Evolutionary conservation across 257 asterid species (phyloP).

Genomic region (Ballota nigra): DNA sequence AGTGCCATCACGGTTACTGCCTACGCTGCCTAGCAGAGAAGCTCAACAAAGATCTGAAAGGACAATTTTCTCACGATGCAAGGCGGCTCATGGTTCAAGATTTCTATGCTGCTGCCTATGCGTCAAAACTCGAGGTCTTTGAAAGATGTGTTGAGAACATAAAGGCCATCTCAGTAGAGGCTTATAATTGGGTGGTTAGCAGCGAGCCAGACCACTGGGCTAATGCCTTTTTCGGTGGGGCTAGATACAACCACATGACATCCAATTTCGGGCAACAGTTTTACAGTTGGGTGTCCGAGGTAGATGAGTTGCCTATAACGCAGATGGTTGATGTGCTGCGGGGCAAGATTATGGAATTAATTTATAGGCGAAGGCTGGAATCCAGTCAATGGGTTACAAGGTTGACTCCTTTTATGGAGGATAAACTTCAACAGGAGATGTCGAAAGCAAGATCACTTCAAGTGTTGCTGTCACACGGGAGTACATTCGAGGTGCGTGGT

Average conservation of each 20-base stretch:
- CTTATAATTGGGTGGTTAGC: constrained; percentile 73
- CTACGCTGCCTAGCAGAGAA: constrained; percentile 91
- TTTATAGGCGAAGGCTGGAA: constrained; percentile 69
- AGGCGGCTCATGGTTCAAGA: constrained; percentile 96
- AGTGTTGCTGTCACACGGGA: constrained; percentile 45
- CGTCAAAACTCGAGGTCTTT: constrained; percentile 68
- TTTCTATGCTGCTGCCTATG: constrained; percentile 86
- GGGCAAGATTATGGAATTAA: constrained; percentile 91
- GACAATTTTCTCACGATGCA: constrained; percentile 96
- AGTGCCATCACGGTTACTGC: constrained; percentile 86
- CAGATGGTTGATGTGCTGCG: constrained; percentile 95
- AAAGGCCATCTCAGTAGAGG: constrained; percentile 95
- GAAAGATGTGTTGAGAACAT: constrained; percentile 68
- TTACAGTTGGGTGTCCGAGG: constrained; percentile 93
- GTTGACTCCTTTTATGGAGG: constrained; percentile 83
- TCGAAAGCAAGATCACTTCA: constrained; percentile 56
- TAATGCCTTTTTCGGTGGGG: constrained; percentile 74
- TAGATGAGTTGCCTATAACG: constrained; percentile 88
- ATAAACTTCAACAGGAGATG: constrained; percentile 70
- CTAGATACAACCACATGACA: constrained; percentile 82
- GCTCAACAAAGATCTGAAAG: constrained; percentile 85
- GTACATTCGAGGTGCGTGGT: constrained; percentile 70
- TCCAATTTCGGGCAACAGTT: constrained; percentile 89
- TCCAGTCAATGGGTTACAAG: constrained; percentile 76
- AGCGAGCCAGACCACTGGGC: constrained; percentile 97